Base-by-base conservation (phyloP, 23 red algal species). In the Gracilaria gracilis region DNA sequence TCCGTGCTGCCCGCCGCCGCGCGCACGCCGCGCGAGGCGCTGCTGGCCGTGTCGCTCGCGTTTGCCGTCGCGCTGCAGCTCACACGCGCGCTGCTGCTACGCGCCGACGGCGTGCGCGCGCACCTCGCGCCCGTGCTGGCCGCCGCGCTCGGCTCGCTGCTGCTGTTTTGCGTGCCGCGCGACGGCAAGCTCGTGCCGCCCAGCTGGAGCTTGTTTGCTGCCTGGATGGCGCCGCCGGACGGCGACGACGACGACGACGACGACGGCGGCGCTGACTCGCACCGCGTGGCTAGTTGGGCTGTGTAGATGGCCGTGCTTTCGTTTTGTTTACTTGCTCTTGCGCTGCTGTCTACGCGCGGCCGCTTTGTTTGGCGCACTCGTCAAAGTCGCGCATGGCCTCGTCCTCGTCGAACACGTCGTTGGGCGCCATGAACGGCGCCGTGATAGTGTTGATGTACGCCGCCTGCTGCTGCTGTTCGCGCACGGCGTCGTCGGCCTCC, bases 281-380 rank as follows among this genome's bases (percentile, higher is more conserved):
- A 90, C 47, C 87, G 87, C 48, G 87, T 90, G 59, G 34, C 67
- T 13, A 90, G 87, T 34, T 90, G 87, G 87, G 87, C 87, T 24
- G 87, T 90, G 21, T 90, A 74, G 77, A 16, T 2, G 13, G 12
- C 4, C 6, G 13, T 46, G 38, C 61, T 29, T 29, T 19, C 15
- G 32, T 36, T 69, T 69, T 2, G 11, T 79, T 79, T 79, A 3
- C 35, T 29, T 9, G 1, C 74, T 13, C 48, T 24, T 82, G 25
- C 27, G 57, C 16, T 51, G 42, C 42, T 25, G 72, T 33, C 20
- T 77, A 87, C 14, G 69, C 67, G 3, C 84, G 64, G 1, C 87
- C 87, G 31, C 57, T 81, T 34, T 90, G 87, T 62, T 90, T 90
- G 53, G 87, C 87, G 44, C 50, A 61, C 46, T 90, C 87, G 57